Base-by-base conservation (phyloP, 1,284 basidiomycete genomes). In the Ceratobasidium sp. region DNA sequence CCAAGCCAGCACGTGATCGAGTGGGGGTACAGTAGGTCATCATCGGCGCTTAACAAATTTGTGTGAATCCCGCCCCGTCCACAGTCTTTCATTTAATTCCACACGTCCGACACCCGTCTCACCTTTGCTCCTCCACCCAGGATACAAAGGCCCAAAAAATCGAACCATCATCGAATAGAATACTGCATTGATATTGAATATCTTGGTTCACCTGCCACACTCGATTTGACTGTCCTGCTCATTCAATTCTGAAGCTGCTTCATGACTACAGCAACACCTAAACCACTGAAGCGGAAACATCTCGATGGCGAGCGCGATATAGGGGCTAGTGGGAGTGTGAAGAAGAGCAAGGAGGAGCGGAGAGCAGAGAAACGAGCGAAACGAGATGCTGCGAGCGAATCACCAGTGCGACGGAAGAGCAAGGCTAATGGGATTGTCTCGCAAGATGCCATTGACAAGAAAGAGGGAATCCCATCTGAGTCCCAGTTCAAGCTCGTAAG, bases 401-500 rank as follows among this genome's bases (percentile, higher is more conserved):
- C 41, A 4, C 53, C 57, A 23, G 55, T 28, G 21, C 52, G 43
- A 41, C 32, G 59, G 45, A 80, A 78, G 73, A 80, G 81, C 75
- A 86, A 85, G 80, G 82, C 81, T 74, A 87, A 85, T 76, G 80
- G 77, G 41, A 34, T 45, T 50, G 43, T 28, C 16, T 50, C 53
- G 8, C 58, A 59, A 21, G 32, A 1, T 2, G 12, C 39, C 26
- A 30, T 41, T 18, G 64, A 36, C 32, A 53, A 32, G 62, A 32
- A 36, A 3, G 12, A 16, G 3, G 14, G 39, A 3, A 23, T 18
- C 53, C 21, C 28, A 26, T 55, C 61, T 30, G 46, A n/a, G 67
- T 82, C 82, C 39, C 88, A 92, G 77, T 96, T 96, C 79, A 84
- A 86, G 75, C 82, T 89, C 60, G 84, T 92, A 74, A 84, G 83